Base-by-base conservation (phyloP, 495 filamentous ascomycete species). In the Daldinia caldariorum region DNA sequence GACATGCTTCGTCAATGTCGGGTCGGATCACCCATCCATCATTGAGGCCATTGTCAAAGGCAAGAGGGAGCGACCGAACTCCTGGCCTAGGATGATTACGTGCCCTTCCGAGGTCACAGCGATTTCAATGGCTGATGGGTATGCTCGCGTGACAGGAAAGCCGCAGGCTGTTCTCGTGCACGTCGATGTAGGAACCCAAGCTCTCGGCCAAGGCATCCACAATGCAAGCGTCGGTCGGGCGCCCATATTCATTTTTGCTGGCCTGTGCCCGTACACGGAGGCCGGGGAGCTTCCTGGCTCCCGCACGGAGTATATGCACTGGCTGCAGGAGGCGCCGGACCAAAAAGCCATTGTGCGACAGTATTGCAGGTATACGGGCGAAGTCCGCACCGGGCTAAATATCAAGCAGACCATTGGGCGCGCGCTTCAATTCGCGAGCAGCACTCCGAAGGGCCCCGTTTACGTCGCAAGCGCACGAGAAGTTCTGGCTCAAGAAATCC, bases 161-260 rank as follows among this genome's bases (percentile, higher is more conserved):
- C 89, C 90, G 0, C 91, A 94, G 77, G 89, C 87, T 57, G 91
- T 94, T 14, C 89, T 94, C 54, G 89, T 93, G 3, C 91, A 94
- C 71, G 91, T 94, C 58, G 91, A 94, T 76, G 91, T 94, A 29
- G 91, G 91, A 32, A 94, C 91, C 0, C 91, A 94, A 78, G 91
- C 89, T 14, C 84, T 94, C 12, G 91, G 84, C 7, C 90, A 90
- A n/a, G 91, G 91, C 9, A 84, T 94, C 0, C 91, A 94, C 77
- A 93, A 94, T 66, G 91, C 91, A n/a, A 90, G 88, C 3, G 87
- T 88, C 70, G 90, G 91, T 6, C 88, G 91, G 35, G 86, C 86
- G 4, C 91, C 91, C 0, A 88, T 94, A 13, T 76, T 94, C 22
- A 91, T 94, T 60, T 92, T 94, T 71, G 91, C 91, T 9, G 91